Evolutionary conservation across 805 yeast species (phyloP).

Genomic region (Wickerhamomyces chambardii): DNA sequence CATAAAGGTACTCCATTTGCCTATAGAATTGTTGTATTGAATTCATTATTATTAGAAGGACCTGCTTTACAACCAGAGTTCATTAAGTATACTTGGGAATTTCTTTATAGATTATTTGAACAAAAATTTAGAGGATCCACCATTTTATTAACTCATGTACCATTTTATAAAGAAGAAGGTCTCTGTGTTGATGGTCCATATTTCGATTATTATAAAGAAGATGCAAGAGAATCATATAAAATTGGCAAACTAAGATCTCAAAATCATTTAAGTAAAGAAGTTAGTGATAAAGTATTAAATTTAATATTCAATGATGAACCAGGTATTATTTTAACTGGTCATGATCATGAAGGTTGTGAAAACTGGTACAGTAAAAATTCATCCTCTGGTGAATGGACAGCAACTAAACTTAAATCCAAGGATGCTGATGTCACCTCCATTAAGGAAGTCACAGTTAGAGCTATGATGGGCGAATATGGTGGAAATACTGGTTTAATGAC

Average conservation of each 20-base stretch:
- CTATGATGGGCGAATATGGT: slow-evolving; percentile 95
- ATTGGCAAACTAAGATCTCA: slow-evolving; percentile 71
- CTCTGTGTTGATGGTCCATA: slow-evolving; percentile 84
- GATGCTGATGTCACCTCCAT: slow-evolving; percentile 26
- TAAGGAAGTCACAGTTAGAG: slow-evolving; percentile 75
- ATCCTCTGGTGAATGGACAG: slow-evolving; percentile 44
- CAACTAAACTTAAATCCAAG: slow-evolving; percentile 29
- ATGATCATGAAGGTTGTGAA: slow-evolving; percentile 93
- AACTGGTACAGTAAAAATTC: slow-evolving; percentile 45
- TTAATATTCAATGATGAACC: slow-evolving; percentile 60
- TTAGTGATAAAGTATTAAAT: slow-evolving; percentile 59
- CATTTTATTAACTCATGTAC: slow-evolving; percentile 79
- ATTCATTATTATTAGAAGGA: slow-evolving; percentile 80
- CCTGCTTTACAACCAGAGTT: slow-evolving; percentile 77
- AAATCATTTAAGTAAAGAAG: slow-evolving; percentile 67
- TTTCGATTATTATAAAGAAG: slow-evolving; percentile 46
- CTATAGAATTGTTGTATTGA: slow-evolving; percentile 87
- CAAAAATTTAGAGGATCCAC: slow-evolving; percentile 68
- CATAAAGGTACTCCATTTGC: slow-evolving; percentile 54
- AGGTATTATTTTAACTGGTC: slow-evolving; percentile 87
- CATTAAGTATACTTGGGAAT: slow-evolving; percentile 59
- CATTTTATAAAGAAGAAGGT: slow-evolving; percentile 76
- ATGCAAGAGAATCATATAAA: slow-evolving; percentile 56
- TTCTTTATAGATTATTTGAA: slow-evolving; percentile 50
- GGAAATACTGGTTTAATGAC: slow-evolving; percentile 85